Base-by-base conservation (phyloP, 2,329 filamentous ascomycete genomes). In the Alternaria ventricosa region DNA sequence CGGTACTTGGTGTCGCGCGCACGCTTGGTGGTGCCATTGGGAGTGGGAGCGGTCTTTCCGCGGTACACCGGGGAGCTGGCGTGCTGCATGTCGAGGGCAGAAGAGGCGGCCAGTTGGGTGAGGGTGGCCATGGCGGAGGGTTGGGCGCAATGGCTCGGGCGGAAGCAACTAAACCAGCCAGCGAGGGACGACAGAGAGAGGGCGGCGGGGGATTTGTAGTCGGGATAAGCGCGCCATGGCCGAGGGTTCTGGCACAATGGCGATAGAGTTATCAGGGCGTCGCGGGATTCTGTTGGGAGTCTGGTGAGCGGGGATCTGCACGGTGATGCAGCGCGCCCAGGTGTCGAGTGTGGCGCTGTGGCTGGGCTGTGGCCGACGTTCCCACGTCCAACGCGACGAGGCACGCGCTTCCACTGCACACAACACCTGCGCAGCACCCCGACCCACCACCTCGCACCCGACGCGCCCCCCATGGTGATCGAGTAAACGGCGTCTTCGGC, bases 1-100 rank as follows among this genome's bases (percentile, higher is more conserved):
- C 93, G 92, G 83, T 98, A 98, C 79, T 94, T 96, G 41, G 83
- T 74, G 56, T 77, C 73, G 54, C 68, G 67, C 43, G 62, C 70
- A 63, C 64, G 71, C 53, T 65, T 55, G 33, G 68, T 58, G 56
- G 69, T 61, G 64, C 65, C 63, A 62, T 63, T 61, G 56, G 56
- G 25, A 12, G 64, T 61, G 8, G 54, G 61, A 41, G 36, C n/a
- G 36, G 72, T 72, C 57, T 71, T 71, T 23, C 64, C 68, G 23
- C 73, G 72, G 63, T 73, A 72, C 41, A 64, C 63, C 22, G 77
- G 72, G 58, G 75, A 61, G 65, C 54, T 55, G 66, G 73, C 47
- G 33, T 60, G 63, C 13, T 51, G 54, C 23, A 71, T 67, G 57
- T 77, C 72, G 53, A 72, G 69, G 44, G 60, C 65, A 61, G 72